Base-by-base conservation (phyloP, 2,329 filamentous ascomycete species). In the Trichoderma guizhouense region DNA sequence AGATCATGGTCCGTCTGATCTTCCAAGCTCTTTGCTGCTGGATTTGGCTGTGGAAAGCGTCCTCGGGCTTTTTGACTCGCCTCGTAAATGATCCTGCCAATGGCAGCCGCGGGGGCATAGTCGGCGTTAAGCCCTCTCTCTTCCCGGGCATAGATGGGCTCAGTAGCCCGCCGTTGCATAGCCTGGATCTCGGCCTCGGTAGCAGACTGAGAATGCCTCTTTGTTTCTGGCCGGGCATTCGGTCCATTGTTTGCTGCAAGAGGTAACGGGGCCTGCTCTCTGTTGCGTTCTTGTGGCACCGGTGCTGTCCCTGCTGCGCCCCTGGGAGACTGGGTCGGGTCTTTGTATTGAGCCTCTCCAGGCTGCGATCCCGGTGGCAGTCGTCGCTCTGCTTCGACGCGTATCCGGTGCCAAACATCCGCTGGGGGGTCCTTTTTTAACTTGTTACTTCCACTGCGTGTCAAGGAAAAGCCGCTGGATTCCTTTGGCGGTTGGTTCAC, bases 401-500 rank as follows among this genome's bases (percentile, higher is more conserved):
- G 82, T 28, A 79, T 78, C 64, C 79, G 80, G 74, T 83, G 82
- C 83, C 84, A 85, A 2, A 83, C 79, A 63, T 89, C 87, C n/a
- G 79, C 82, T 2, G 88, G 87, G 1, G 86, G 88, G 2, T 88
- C 84, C 73, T 90, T 90, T 76, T 83, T 86, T 43, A 89, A 80
- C 76, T 88, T 90, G 74, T 89, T 89, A 75, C 87, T 90, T n/a
- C 82, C 85, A 70, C 80, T 86, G 64, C 86, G 84, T 9, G 81
- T 77, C 39, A 85, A 74, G 72, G 83, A 80, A 65, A 83, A 81
- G 51, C 81, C 79, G 32, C 79, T 79, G 6, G 83, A 77, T 61
- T 73, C 76, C 26, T 73, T 75, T 30, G 77, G 72, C 3, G 82
- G 77, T 30, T 76, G 75, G n/a, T 28, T 53, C 7, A 74, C 68